Evolutionary conservation across 2,329 filamentous ascomycete genomes (phyloP), one percentile per base, ranked within the genome.

Genomic region (Diaporthe destruens): DNA sequence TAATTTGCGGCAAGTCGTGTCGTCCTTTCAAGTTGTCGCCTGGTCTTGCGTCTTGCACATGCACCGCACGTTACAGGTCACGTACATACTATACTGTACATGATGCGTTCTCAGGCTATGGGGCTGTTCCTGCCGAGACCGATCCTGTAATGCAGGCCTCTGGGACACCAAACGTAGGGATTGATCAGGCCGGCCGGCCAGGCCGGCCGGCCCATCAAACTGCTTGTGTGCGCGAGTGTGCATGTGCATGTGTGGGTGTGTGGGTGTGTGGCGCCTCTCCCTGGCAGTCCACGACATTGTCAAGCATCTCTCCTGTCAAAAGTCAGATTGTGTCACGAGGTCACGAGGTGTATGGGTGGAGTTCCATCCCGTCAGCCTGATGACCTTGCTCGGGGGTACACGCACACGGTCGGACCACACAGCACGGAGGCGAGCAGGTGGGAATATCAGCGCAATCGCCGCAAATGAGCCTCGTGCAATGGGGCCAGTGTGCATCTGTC

Each of bases 261-360:
- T 56, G 44, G 32, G 32, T 39, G n/a, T 25, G n/a, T 29, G 61
- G 44, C 32, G 72, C 47, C 39, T 56, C 39, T 42, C 29, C 44
- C 54, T 54, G n/a, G 68, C 72, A 61, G 54, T 53, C 72, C 69
- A 63, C 71, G 72, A 69, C 72, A 65, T 71, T 69, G 69, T 71
- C 72, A 71, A 68, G 61, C 54, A 68, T 42, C 42, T 61, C 25
- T 57, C 47, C 67, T 66, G 61, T 57, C 36, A 57, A 51, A 51
- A 57, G 67, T 54, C 32, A 67, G 54, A 55, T 32, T 32, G 68
- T 71, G 59, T 67, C 59, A 73, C 71, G 36, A 67, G 39, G 57
- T 44, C 32, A 66, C 57, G 36, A 56, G 20, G 44, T 44, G 65
- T 72, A 54, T 53, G 47, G 23, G 49, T 61, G 32, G 61, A 59